These are phyloP conservation scores for Trichoderma sp. DNA, from an alignment of 2,329 filamentous ascomycete species.

Conservation along the genomic window DNA sequence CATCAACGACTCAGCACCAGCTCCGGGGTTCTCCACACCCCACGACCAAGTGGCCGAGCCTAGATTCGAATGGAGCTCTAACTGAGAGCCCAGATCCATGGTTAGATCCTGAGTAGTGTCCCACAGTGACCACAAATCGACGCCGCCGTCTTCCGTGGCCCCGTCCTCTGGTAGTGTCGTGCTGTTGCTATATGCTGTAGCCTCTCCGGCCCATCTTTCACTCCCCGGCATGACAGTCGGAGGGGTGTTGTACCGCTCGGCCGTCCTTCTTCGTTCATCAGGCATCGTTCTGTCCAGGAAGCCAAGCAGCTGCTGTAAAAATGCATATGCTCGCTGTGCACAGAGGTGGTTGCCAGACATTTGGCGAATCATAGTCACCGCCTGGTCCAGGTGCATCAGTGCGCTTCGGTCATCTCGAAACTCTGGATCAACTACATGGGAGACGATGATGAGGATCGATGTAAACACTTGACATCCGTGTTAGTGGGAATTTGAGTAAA, in stretches of 20 bases:
- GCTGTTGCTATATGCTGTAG: constrained; percentile 1
- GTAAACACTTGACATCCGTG: background rate
- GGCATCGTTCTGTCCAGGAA: constrained; percentile 16
- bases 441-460: constrained; percentile 17
- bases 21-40: constrained; percentile 13
- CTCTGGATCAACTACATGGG: constrained; percentile 21
- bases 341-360: constrained; percentile 23
- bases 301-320: constrained; percentile 18
- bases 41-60: constrained; percentile 21
- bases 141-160: background rate
- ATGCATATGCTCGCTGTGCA: constrained; percentile 19
- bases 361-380: constrained; percentile 18
- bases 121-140: constrained; percentile 23
- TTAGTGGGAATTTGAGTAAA: background rate
- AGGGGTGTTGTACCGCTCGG: constrained; percentile 13
- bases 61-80: constrained; percentile 19
- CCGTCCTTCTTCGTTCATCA: constrained; percentile 4
- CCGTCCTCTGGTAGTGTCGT: background rate
- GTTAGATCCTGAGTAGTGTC: constrained; percentile 21
- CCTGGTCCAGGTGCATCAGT: constrained; percentile 15
- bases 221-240: constrained; percentile 12
- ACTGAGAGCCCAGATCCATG: constrained; percentile 18
- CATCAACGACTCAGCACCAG: constrained; percentile 6
- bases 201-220: background rate
- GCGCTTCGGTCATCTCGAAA: constrained; percentile 21